Conservation (phyloP, 2,329 filamentous ascomycete species). For the Sarocladiaceae sp. region DNA sequence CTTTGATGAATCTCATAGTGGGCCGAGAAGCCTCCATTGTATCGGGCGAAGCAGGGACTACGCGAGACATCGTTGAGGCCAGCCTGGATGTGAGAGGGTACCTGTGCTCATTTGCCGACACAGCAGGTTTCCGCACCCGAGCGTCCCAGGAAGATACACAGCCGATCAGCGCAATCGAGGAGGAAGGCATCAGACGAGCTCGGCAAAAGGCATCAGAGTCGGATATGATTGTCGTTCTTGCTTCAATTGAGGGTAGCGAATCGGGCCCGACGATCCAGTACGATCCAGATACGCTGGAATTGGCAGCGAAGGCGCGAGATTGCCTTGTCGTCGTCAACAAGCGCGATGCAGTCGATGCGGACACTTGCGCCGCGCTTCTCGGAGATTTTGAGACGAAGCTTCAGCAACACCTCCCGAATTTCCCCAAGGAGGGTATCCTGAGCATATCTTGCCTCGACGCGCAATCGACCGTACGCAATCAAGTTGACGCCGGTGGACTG, state of each 20-base stretch:
- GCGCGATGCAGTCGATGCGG: slow-evolving; percentile 39
- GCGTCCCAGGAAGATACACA: neutral
- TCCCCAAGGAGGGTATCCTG: slow-evolving; percentile 25
- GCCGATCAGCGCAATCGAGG: slow-evolving; percentile 52
- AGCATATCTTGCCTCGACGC: slow-evolving; percentile 68
- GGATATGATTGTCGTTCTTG: slow-evolving; percentile 76
- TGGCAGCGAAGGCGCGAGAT: slow-evolving; percentile 43
- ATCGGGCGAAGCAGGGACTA: slow-evolving; percentile 86
- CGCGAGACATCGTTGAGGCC: slow-evolving; percentile 87
- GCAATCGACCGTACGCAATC: slow-evolving; percentile 19
- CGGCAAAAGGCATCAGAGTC: slow-evolving; percentile 74
- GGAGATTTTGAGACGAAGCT: slow-evolving; percentile 28
- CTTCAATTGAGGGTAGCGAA: slow-evolving; percentile 57
- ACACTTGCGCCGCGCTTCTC: slow-evolving; percentile 31
- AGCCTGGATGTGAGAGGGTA: slow-evolving; percentile 84
- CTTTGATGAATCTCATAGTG: slow-evolving; percentile 81
- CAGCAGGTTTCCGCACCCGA: slow-evolving; percentile 72
- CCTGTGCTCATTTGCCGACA: slow-evolving; percentile 91
- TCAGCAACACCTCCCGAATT: slow-evolving; percentile 14
- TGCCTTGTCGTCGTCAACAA: slow-evolving; percentile 58
- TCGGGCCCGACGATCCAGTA: slow-evolving; percentile 39
- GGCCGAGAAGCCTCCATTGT: slow-evolving; percentile 94
- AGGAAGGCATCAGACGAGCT: slow-evolving; percentile 85
- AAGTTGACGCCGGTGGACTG: slow-evolving; percentile 56
- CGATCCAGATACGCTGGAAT: slow-evolving; percentile 48